These are phyloP conservation scores for Sextonia rubra DNA, from an alignment of 164 flowering plant species.

Conservation along the genomic window DNA sequence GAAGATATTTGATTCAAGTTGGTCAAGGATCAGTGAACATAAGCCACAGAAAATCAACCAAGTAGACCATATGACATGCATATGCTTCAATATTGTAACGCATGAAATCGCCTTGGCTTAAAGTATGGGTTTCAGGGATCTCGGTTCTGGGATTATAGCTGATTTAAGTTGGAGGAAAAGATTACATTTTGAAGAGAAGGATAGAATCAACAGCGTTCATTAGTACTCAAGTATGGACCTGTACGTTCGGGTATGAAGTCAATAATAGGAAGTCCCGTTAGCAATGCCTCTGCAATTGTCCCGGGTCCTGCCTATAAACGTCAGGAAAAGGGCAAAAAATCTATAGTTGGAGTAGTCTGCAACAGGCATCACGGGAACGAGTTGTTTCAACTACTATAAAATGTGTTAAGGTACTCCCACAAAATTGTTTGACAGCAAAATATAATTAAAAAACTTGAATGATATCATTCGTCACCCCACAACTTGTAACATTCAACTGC, in stretches of 20 bases:
- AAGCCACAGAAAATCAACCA: not conserved
- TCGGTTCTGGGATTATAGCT: not conserved
- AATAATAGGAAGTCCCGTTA: conserved; percentile 89
- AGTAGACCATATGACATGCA: not conserved
- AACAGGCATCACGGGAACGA: no score
- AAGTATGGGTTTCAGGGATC: not conserved
- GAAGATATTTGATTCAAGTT: not conserved
- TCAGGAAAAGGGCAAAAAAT: not conserved
- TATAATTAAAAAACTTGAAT: no score
- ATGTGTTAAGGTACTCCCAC: no score
- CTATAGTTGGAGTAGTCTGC: no score
- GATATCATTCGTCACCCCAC: no score
- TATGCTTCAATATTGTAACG: not conserved
- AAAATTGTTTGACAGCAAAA: no score
- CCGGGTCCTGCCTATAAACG: conserved; percentile 90
- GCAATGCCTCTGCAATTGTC: conserved; percentile 92
- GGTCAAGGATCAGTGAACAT: not conserved
- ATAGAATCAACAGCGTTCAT: not conserved
- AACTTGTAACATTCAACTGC: no score
- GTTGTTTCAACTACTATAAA: no score
- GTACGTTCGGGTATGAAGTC: conserved; percentile 98
- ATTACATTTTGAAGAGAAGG: not conserved
- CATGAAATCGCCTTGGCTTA: not conserved
- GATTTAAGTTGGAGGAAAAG: not conserved
- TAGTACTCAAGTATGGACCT: conserved; percentile 38